phyloP scores from a whole-genome alignment of 208 protist species.

The Blastocrithidia nonstop region DNA sequence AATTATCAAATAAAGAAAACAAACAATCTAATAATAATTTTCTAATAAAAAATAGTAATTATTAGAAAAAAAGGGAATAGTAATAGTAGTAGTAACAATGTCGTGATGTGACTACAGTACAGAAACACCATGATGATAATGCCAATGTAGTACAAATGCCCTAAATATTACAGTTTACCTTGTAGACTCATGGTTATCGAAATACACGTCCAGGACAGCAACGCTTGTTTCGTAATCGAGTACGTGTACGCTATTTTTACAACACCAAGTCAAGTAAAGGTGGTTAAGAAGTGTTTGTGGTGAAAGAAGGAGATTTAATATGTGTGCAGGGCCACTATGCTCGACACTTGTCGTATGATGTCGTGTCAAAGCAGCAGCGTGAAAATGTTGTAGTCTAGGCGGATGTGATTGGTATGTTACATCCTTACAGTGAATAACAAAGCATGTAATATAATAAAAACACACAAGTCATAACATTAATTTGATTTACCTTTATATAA shows the following conservation, averaged over 20 bases:
- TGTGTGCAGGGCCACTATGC: constrained; percentile 46
- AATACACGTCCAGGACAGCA: constrained; percentile 34
- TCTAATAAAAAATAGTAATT: no score
- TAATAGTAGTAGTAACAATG: no score
- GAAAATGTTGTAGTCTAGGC: constrained; percentile 66
- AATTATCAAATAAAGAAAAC: no score
- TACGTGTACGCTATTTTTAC: constrained; percentile 29
- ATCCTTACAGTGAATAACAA: constrained; percentile 6
- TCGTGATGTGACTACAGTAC: no score
- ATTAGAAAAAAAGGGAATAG: no score
- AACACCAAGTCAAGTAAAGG: no score
- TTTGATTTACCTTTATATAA: no score
- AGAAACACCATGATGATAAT: not conserved
- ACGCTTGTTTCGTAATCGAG: constrained; percentile 28
- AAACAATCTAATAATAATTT: no score
- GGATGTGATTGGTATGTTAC: constrained; percentile 31
- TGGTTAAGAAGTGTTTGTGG: no score
- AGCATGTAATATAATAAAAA: no score
- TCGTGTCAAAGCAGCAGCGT: constrained; percentile 42
- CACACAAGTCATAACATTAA: no score
- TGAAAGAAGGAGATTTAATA: constrained; percentile 37
- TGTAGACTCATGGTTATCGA: constrained; percentile 32
- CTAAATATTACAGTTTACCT: constrained; percentile 31
- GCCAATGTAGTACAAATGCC: not conserved
- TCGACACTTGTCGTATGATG: constrained; percentile 48